Percentiles rank a stretch among this genome's conserved stretches.
Conservation (phyloP, 306 rosid genomes). For the Hylodesmum podocarpum region DNA sequence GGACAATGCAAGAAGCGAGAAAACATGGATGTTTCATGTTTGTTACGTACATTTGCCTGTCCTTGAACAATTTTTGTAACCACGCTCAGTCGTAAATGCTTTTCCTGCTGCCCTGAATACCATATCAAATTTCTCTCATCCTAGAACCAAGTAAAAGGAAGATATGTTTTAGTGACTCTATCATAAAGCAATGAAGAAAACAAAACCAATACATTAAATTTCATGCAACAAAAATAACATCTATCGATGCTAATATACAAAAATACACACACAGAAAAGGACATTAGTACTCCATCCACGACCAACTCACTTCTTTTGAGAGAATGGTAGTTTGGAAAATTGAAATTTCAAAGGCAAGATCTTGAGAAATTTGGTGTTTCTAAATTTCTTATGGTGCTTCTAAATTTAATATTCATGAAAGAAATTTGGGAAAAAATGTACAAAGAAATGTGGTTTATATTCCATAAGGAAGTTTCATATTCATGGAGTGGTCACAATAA, state of each 20-base stretch:
- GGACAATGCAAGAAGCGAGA: slow-evolving; percentile 5
- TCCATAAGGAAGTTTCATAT: slow-evolving; percentile 7
- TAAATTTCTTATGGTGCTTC: slow-evolving; percentile 3
- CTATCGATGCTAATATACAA: neutral
- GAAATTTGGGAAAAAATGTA: neutral
- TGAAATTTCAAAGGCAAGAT: neutral
- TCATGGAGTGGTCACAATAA: neutral
- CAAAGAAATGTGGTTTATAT: slow-evolving; percentile 19
- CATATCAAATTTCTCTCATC: slow-evolving; percentile 82
- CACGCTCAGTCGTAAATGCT: slow-evolving; percentile 64
- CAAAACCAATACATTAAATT: neutral
- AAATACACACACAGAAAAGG: neutral
- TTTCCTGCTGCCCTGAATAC: slow-evolving; percentile 78
- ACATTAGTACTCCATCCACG: neutral
- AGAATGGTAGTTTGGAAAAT: neutral
- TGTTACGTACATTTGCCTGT: slow-evolving; percentile 62
- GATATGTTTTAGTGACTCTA: neutral
- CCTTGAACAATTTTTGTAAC: slow-evolving; percentile 66
- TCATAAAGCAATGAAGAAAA: slow-evolving; percentile 11
- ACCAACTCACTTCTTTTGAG: neutral
- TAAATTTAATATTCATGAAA: neutral
- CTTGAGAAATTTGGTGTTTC: slow-evolving; percentile 1
- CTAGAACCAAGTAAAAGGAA: slow-evolving; percentile 43
- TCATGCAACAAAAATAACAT: neutral
- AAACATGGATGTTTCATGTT: slow-evolving; percentile 1